Conservation (phyloP, 2,329 filamentous ascomycete genomes). For the Calycina marina region DNA sequence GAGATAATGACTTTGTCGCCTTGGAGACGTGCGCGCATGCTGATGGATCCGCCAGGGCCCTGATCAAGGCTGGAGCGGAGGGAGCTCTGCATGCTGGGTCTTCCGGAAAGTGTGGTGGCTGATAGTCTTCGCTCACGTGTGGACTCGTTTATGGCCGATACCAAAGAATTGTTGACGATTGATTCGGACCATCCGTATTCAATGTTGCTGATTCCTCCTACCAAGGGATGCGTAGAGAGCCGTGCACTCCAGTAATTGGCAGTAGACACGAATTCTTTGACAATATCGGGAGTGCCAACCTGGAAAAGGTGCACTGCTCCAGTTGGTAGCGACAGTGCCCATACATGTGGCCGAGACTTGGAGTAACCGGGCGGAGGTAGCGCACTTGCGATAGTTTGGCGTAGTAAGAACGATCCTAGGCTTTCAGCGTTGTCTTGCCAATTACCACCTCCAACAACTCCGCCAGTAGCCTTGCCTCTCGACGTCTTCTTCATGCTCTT, state of each 20-base stretch:
- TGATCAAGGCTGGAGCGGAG: slow-evolving; percentile 44
- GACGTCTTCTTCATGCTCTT: slow-evolving; percentile 60
- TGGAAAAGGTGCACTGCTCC: slow-evolving; percentile 98
- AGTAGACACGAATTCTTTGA: slow-evolving; percentile 83
- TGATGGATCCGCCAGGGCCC: slow-evolving; percentile 10
- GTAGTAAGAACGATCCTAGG: slow-evolving; percentile 72
- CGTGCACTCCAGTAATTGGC: slow-evolving; percentile 97
- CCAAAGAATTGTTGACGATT: slow-evolving; percentile 43
- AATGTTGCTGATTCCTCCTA: slow-evolving; percentile 89
- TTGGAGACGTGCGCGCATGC: slow-evolving; percentile 44
- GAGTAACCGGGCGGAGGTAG: slow-evolving; percentile 89
- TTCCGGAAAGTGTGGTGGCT: slow-evolving; percentile 13
- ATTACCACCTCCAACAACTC: slow-evolving; percentile 82
- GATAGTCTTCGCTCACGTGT: slow-evolving; percentile 15
- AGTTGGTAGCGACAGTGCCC: slow-evolving; percentile 80
- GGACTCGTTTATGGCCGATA: slow-evolving; percentile 37
- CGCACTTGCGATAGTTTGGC: slow-evolving; percentile 82
- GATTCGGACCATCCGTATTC: slow-evolving; percentile 93
- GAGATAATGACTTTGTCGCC: slow-evolving; percentile 74
- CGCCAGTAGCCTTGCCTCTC: slow-evolving; percentile 37
- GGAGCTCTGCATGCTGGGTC: slow-evolving; percentile 38
- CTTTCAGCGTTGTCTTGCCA: slow-evolving; percentile 96
- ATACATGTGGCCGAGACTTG: slow-evolving; percentile 78
- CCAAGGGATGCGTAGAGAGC: slow-evolving; percentile 81
- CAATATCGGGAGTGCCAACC: slow-evolving; percentile 87